Base-by-base conservation (phyloP, 371 early-diverging fungal species). In the Actinomucor elegans region DNA sequence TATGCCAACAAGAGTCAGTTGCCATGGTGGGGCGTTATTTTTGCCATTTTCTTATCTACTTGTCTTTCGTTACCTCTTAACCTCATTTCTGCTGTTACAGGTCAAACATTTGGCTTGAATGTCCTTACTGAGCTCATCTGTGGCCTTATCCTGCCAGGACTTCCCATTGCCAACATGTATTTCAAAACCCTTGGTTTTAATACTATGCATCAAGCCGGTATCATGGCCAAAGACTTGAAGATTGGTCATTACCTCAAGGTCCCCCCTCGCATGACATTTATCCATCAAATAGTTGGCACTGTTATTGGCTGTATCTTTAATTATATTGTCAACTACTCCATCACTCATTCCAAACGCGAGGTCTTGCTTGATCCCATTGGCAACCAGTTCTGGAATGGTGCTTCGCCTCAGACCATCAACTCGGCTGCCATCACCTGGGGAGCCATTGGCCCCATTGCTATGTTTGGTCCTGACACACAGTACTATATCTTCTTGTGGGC, bases 171-270 rank as follows among this genome's bases (percentile, higher is more conserved):
- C 27, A 73, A 73, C 65, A 71, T 75, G 71, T 75, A 73, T 38
- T 78, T 79, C 55, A 75, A 74, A n/a, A 72, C 67, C 1, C 52
- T 80, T 20, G 85, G 87, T 5, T 76, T 69, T 48, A 79, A 76
- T 42, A 78, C 84, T 4, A 54, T 84, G 61, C 59, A 48, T 9
- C 82, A 85, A 64, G 79, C 84, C 4, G 71, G 80, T 26, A 15
- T 56, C n/a, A 71, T 83, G 64, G 78, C 79, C 0, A 51, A 55
- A 11, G 87, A 87, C 61, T 77, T 86, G 35, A 88, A 88, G 49
- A 73, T 88, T 27, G 89, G 88, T 10, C 83, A 86, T 33, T 90
- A 90, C 59, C 83, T 89, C 70, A 90, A 90, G 66, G 81, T 88
- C 1, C 89, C 89, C 17, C 89, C 89, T 4, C 73, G 85, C 10